Evolutionary conservation across 164 flowering plant genomes (phyloP), one percentile per base, ranked within the genome.

Genomic region (Vitis vinifera): DNA sequence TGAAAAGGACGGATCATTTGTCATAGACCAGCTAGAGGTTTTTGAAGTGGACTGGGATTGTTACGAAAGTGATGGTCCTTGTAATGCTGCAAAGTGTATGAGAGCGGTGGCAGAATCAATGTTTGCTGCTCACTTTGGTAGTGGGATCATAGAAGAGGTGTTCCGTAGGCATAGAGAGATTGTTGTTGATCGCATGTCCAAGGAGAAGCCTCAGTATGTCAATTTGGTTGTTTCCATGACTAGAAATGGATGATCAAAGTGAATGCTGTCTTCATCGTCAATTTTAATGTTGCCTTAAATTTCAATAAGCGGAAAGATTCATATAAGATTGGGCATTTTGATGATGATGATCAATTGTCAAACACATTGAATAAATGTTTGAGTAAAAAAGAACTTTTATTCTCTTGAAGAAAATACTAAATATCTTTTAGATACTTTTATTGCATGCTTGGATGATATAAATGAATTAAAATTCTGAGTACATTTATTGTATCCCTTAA

Each of bases 51-150:
- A 10, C 29, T 61, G 50, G 57, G 65, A 68, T 27, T 29, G 57
- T 1, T 14, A 50, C 11, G 6, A 14, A 1, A 44, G 27, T 1
- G 1, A 3, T 3, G 65, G 11, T 16, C 9, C 27, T 23, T 23
- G 27, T 23, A 23, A 23, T 3, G 63, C 17, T 2, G 71, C 63
- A 23, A 6, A 29, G 12, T 11, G 16, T 7, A 4, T 68, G 8
- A 68, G 71, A 68, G 71, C 63, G 3, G 19, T 47, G 4, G 1
- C n/a, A 16, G 70, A 68, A 9, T 63, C 70, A 5, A 68, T 68
- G 70, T 6, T 56, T 30, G 23, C 47, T 29, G 15, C 53, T 30
- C 57, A 59, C 30, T 68, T 68, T 51, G 71, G 71, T 13, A 50
- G 16, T 10, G 7, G 17, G 2, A 51, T 68, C 8, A 51, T 68